Evolutionary conservation across 139 green algal species (phyloP).

Genomic region (Zygnema cylindricum): DNA sequence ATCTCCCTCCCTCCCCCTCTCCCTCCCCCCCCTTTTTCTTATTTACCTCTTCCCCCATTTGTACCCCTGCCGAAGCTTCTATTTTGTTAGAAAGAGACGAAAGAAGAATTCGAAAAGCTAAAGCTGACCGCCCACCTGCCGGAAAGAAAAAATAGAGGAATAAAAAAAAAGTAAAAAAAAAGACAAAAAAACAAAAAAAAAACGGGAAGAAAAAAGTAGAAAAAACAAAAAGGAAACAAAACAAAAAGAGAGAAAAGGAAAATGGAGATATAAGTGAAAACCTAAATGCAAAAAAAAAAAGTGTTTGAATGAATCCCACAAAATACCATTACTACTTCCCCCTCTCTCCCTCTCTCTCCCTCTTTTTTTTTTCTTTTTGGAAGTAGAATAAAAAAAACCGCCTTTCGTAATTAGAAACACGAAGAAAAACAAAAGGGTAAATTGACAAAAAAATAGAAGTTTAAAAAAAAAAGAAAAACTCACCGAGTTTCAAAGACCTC

Average conservation of each 20-base stretch:
- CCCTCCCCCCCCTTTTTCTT: constrained; percentile 42
- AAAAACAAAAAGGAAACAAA: background rate
- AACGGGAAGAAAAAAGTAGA: background rate
- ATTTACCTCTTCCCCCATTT: constrained; percentile 40
- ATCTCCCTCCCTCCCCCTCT: background rate
- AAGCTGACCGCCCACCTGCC: constrained; percentile 37
- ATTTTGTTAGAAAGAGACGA: constrained; percentile 8
- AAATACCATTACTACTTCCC: no score
- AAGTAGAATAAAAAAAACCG: no score
- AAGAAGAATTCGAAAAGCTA: constrained; percentile 49
- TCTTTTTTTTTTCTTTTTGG: no score
- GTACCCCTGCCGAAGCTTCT: constrained; percentile 4
- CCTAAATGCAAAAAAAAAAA: no score
- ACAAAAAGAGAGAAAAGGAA: background rate
- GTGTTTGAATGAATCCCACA: no score
- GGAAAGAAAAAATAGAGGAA: background rate
- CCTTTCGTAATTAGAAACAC: no score
- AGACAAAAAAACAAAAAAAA: background rate
- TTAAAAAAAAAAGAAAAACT: background rate
- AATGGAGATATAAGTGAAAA: no score
- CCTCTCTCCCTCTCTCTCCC: no score
- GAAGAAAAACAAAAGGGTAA: background rate
- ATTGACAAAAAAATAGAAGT: background rate
- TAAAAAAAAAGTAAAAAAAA: background rate
- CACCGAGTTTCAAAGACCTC: constrained; percentile 32